phyloP scores from a whole-genome alignment of 176 grass and related monocot genomes.

The Zea luxurians region DNA sequence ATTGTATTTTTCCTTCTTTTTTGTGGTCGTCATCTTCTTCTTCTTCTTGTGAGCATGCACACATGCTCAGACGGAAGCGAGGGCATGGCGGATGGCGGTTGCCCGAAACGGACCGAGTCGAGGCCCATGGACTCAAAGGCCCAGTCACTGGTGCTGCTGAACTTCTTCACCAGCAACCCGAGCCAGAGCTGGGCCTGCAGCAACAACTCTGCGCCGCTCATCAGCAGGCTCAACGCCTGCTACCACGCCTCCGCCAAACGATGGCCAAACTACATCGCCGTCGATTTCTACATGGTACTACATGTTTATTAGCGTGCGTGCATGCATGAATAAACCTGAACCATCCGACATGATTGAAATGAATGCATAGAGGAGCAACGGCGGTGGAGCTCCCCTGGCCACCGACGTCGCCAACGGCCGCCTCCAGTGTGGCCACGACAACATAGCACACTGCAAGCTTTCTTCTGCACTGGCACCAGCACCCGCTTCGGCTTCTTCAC shows the following conservation, averaged over 20 bases:
- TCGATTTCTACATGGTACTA: slow-evolving; percentile 65
- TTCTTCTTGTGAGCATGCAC: neutral
- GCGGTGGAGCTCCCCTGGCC: slow-evolving; percentile 74
- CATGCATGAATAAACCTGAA: no score
- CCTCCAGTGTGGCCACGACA: slow-evolving; percentile 74
- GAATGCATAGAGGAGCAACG: slow-evolving; percentile 42
- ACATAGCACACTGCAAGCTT: slow-evolving; percentile 60
- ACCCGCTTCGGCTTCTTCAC: neutral
- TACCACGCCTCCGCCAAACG: slow-evolving; percentile 40
- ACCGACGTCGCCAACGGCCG: slow-evolving; percentile 78
- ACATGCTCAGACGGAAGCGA: slow-evolving; percentile 42
- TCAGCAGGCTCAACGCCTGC: slow-evolving; percentile 49
- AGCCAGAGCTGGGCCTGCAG: slow-evolving; percentile 46
- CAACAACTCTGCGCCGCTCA: slow-evolving; percentile 60
- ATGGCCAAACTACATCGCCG: slow-evolving; percentile 69
- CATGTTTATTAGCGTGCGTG: no score
- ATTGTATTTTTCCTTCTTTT: no score
- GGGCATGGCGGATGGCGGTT: slow-evolving; percentile 42
- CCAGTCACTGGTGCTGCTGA: slow-evolving; percentile 72
- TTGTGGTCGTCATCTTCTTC: no score
- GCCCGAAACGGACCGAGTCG: slow-evolving; percentile 55
- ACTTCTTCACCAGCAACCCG: slow-evolving; percentile 78
- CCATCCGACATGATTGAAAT: no score
- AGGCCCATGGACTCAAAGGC: slow-evolving; percentile 50
- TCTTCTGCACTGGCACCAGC: neutral